Evolutionary conservation across 495 filamentous ascomycete species (phyloP), one percentile per base, ranked within the genome.

Genomic region (Entonaema liquescens): DNA sequence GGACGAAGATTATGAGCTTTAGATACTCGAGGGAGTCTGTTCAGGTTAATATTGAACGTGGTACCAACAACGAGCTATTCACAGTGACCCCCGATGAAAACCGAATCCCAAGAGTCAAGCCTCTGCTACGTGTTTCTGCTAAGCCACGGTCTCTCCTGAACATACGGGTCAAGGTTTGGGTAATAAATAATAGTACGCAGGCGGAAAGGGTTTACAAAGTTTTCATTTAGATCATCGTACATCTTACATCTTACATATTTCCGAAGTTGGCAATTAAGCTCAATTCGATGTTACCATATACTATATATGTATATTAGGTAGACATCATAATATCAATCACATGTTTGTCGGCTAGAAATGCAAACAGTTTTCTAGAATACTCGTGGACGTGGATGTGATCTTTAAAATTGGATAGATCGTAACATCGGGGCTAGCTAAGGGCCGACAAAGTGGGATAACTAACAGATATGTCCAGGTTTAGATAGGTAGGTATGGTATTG

Each of bases 1-100:
- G 60, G 60, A n/a, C 49, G 62, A 33, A 68, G 65, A 68, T 57
- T 49, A 42, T 49, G 59, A 47, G 56, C 61, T 47, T 68, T 64
- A 58, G 36, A 68, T 40, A 61, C 55, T 65, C 15, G 59, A 68
- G 21, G 50, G 52, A 58, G 50, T 58, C 54, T 57, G 47, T 58
- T 57, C 38, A 68, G 36, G 54, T 72, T 68, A 62, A 72, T 65
- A 23, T 19, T 26, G 42, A 44, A 61, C 26, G 56, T 7, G 40
- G 29, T 17, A 23, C 29, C 17, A 19, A 2, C 50, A 53, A 53
- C 23, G 25, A 28, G 25, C 15, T 29, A 23, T 47, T 23, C 23
- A 2, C 19, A 23, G 3, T 47, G 42, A 47, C 42, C 7, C 42
- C 19, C 23, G 8, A 47, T 23, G 19, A 47, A 19, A 47, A 5